Percentiles rank a stretch among this genome's conserved stretches.
phyloP scores from a whole-genome alignment of 2,329 filamentous ascomycete species.

The Aureobasidium sp. region DNA sequence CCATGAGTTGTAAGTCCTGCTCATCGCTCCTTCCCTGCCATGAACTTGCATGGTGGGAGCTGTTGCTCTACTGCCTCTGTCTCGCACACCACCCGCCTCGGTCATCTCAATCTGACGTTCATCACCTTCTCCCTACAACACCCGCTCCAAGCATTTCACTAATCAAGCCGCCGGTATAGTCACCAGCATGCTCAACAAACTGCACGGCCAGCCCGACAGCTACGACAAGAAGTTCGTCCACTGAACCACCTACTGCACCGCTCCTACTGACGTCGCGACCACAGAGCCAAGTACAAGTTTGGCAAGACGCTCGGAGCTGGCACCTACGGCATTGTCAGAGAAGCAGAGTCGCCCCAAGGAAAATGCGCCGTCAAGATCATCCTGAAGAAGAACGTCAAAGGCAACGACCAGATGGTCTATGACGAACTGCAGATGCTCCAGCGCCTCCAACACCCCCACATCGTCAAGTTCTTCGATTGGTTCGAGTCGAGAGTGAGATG shows the following conservation, averaged over 20 bases:
- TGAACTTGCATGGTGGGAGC: neutral
- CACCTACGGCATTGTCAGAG: conserved; percentile 96
- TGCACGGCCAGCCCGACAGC: conserved; percentile 92
- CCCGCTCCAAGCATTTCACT: conserved; percentile 6
- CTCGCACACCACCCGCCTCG: neutral
- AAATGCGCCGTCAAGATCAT: conserved; percentile 98
- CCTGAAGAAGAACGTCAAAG: conserved; percentile 97
- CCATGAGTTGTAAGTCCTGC: conserved; percentile 14
- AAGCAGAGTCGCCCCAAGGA: conserved; percentile 76
- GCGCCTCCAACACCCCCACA: conserved; percentile 83
- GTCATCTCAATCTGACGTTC: neutral
- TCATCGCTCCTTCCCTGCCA: conserved; percentile 4
- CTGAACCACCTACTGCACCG: conserved; percentile 4
- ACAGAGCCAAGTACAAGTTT: conserved; percentile 79
- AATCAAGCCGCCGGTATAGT: conserved; percentile 45
- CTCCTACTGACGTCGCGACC: conserved; percentile 3
- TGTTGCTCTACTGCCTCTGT: neutral
- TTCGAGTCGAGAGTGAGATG: conserved; percentile 84
- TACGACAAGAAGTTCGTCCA: conserved; percentile 88
- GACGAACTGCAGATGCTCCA: conserved; percentile 95
- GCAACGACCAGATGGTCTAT: conserved; percentile 97
- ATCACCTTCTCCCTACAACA: neutral
- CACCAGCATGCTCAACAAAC: conserved; percentile 85
- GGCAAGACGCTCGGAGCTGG: conserved; percentile 90
- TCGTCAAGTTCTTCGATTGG: conserved; percentile 97